Evolutionary conservation across 1,284 basidiomycete genomes (phyloP), one percentile per base, ranked within the genome.

Genomic region (Tilletia horrida): DNA sequence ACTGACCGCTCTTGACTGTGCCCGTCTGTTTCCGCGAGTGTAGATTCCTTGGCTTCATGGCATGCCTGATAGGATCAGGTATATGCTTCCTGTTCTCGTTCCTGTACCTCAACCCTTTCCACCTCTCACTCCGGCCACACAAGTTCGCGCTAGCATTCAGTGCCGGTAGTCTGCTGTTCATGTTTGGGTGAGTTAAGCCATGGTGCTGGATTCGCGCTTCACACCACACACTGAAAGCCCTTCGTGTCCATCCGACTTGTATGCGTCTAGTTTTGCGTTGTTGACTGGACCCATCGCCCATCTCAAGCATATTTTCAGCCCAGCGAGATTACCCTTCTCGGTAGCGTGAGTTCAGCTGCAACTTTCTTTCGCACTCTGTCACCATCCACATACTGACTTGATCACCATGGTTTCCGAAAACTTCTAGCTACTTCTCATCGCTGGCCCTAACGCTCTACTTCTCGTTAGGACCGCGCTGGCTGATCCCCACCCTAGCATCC

Each of bases 11-110:
- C 63, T 25, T 4, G 21, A n/a, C 45, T 64, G 21, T 35, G 21
- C 45, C 16, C 50, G n/a, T 31, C 8, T 40, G 4, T 29, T 31
- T 25, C 40, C 25, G 14, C 43, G 13, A n/a, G 3, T n/a, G 18
- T 63, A 78, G 76, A 75, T 85, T 98, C 74, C 84, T 97, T 8
- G 95, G 93, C n/a, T 99, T 99, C 82, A 87, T 92, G 64, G 90
- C 88, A 29, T 97, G 94, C 80, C 84, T 95, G 61, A 84, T 91
- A 21, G 95, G 95, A 11, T 93, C 93, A 4, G 89, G 88, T 47
- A 90, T 94, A 1, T 98, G 95, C 84, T 98, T 99, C 86, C 89
- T 92, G 71, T 90, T 98, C 64, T 89, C 93, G 16, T 98, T 98
- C 85, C 82, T 97, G 69, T 93, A 83, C 63, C 81, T 92, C 16